Evolutionary conservation across 2,329 filamentous ascomycete species (phyloP), one percentile per base, ranked within the genome.

Genomic region (Cercospora sesami): DNA sequence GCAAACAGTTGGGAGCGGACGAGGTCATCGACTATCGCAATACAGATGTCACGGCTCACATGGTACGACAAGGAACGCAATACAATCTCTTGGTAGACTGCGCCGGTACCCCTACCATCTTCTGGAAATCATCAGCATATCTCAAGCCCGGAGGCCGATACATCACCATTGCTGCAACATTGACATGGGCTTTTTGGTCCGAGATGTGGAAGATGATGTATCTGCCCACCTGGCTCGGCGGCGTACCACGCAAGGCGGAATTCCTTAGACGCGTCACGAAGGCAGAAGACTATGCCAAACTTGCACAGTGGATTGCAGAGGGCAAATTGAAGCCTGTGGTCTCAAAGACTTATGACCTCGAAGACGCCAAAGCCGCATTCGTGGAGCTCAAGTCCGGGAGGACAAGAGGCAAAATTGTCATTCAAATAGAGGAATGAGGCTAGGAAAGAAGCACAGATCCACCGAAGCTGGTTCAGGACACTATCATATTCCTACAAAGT

Each of bases 11-110:
- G 1, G 89, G 89, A 0, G 89, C 89, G 6, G 87, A 90, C 71
- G 85, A 87, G 67, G 83, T 90, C 31, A 81, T 90, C 58, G 86
- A 90, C 73, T 90, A 90, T 75, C 84, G 82, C 18, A 77, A 79
- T 0, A 75, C 79, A 31, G 78, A 89, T 74, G 77, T 89, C 2
- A 73, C 82, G 4, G 78, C 80, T 26, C 76, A 75, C 3, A 76
- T 90, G 7, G 82, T 81, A 68, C 76, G 79, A 0, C 82, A 82
- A 42, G 85, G 85, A 0, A 69, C 45, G 45, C 79, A 78, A 6
- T 90, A 84, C 76, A 79, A 82, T 60, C 79, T 86, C 42, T 80
- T 85, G 0, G 80, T 90, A 10, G 89, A 90, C 76, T 87, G 86
- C 73, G 83, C 89, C 26, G 86, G 85, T 1, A 69, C 78, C 5